Evolutionary conservation across 208 protist genomes (phyloP), one percentile per base, ranked within the genome.

Genomic region (Leishmania guyanensis): DNA sequence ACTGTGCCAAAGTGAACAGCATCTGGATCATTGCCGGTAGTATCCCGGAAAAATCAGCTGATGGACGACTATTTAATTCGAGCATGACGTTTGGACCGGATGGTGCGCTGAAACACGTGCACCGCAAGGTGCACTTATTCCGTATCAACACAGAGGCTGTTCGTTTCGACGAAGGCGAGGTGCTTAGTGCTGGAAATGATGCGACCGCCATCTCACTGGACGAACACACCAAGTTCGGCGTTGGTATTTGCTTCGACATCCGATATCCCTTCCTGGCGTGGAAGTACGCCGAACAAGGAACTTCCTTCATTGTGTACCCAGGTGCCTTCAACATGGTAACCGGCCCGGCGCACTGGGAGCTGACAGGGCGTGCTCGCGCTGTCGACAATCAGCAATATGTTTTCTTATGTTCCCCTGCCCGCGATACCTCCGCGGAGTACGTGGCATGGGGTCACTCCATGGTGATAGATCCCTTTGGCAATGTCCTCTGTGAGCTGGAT

Each of bases 301-400:
- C 93, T 8, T 95, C 92, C 9, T 89, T 99, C 43, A 77, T 99
- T 29, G 85, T 99, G 14, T 99, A 98, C 84, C 98, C 99, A 5
- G 98, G 95, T 56, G 98, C 98, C 2, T 99, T 99, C 88, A 99
- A 99, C 88, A 99, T 99, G 98, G 98, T 98, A 10, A 99, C 99
- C 3, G 99, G 99, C 0, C 99, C 99, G 5, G 77, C 92, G 0
- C 99, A 99, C 84, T 99, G 99, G 99, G 95, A 99, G 89, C 89
- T 99, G 3, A 88, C 97, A 12, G 91, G 92, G 16, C 84, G 98
- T 53, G 85, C 95, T 3, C 94, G 98, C 46, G 96, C 97, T 36
- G 84, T 99, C 17, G 98, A 99, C 84, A 98, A 96, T 77, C 98
- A 99, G 87, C 84, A 98, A 16, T 99, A 93, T 81, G 98, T 99